phyloP scores from a whole-genome alignment of 257 asterid genomes.

The Petunia axillaris region DNA sequence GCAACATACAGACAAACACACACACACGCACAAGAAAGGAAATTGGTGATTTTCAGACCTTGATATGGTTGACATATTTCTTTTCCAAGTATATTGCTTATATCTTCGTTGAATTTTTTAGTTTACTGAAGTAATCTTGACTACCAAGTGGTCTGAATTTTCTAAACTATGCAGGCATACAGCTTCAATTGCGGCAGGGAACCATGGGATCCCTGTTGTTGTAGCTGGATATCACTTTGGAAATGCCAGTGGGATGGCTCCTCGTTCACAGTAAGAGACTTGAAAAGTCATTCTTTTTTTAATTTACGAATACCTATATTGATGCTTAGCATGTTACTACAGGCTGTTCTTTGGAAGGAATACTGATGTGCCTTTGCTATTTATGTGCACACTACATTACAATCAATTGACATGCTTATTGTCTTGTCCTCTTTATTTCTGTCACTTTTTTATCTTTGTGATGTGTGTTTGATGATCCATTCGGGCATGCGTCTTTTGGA shows the following conservation, averaged over 20 bases:
- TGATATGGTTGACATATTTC: neutral
- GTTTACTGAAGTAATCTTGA: neutral
- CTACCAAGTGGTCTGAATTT: conserved; percentile 22
- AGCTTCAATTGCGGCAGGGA: conserved; percentile 92
- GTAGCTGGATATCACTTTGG: conserved; percentile 94
- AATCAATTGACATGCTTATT: conserved; percentile 2
- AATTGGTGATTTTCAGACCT: conserved; percentile 15
- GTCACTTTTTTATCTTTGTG: neutral
- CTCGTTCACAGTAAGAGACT: conserved; percentile 89
- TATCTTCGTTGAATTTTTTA: neutral
- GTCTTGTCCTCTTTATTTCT: neutral
- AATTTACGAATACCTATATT: neutral
- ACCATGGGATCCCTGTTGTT: conserved; percentile 87
- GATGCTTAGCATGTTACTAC: neutral
- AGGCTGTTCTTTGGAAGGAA: conserved; percentile 8
- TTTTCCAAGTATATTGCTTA: conserved; percentile 9
- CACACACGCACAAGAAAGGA: neutral
- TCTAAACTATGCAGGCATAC: conserved; percentile 69
- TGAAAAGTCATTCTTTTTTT: conserved; percentile 1
- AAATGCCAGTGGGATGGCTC: conserved; percentile 99
- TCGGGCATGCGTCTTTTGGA: neutral
- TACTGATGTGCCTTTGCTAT: neutral
- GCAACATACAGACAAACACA: neutral
- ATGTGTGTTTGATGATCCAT: neutral
- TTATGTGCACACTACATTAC: neutral